phyloP scores from a whole-genome alignment of 495 filamentous ascomycete species.

The Hyphodiscus hymeniophilus region DNA sequence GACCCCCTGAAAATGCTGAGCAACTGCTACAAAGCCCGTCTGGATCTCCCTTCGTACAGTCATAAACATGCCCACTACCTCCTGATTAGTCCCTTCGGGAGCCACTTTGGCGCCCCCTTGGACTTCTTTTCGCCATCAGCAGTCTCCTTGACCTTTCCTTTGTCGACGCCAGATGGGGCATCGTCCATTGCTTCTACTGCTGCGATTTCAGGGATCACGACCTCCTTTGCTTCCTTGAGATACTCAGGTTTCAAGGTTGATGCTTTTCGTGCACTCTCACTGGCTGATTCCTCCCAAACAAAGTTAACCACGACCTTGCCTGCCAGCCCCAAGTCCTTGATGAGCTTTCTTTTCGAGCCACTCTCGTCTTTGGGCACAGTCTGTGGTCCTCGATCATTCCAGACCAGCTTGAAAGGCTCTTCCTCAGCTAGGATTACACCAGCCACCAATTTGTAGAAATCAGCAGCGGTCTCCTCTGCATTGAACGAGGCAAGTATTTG shows the following conservation, averaged over 20 bases:
- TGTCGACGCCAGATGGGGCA: constrained; percentile 23
- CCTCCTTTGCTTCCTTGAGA: constrained; percentile 54
- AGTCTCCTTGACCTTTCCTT: constrained; percentile 26
- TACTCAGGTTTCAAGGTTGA: constrained; percentile 57
- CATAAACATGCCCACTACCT: no score
- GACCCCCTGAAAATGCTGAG: constrained; percentile 5
- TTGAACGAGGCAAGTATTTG: constrained; percentile 57
- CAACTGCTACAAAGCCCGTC: constrained; percentile 1
- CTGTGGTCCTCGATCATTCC: constrained; percentile 17
- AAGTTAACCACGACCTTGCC: constrained; percentile 70
- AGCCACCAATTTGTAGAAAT: constrained; percentile 60
- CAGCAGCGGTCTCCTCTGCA: constrained; percentile 51
- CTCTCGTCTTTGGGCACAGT: constrained; percentile 33
- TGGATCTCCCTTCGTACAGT: not conserved
- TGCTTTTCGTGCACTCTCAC: constrained; percentile 35
- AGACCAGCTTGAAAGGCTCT: constrained; percentile 41
- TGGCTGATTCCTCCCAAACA: constrained; percentile 57
- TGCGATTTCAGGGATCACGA: constrained; percentile 41
- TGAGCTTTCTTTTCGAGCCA: constrained; percentile 43
- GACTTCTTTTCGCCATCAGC: constrained; percentile 41
- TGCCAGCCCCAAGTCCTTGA: constrained; percentile 60
- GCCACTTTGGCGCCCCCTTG: constrained; percentile 46
- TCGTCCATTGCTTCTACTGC: constrained; percentile 33
- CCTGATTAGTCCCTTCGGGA: no score
- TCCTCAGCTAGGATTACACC: constrained; percentile 37